Base-by-base conservation (phyloP, 2,329 filamentous ascomycete species). In the Neoascochyta sp. region DNA sequence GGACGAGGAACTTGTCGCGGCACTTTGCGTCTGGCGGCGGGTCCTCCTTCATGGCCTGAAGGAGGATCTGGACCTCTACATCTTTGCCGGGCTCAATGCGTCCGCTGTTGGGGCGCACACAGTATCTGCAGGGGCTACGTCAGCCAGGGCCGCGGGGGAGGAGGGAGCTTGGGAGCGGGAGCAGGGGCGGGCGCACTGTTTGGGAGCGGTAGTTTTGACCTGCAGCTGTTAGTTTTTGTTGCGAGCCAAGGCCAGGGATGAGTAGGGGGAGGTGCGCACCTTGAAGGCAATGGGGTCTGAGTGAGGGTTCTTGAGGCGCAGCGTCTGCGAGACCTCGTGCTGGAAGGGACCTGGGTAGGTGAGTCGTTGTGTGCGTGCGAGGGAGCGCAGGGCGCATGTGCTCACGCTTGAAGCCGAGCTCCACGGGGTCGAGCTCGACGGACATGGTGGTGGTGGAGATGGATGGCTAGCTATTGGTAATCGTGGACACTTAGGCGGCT, bases 201-300 rank as follows among this genome's bases (percentile, higher is more conserved):
- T 96, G 18, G 92, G 92, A 27, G 92, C 92, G 43, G 92, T 98
- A 27, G 92, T 98, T 80, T 98, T 98, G 67, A 98, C 92, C 88
- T 95, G 52, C 18, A 22, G 20, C n/a, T 22, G 23, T 28, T 16
- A 35, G 33, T 19, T 13, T 4, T 22, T 14, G 7, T 4, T 27
- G 26, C 25, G 16, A 17, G 18, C 10, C 20, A 26, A 22, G 16
- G 7, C 16, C 27, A 17, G 21, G 34, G 27, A 36, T n/a, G n/a
- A 25, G 26, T 29, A 23, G 36, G 9, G 16, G 9, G 28, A 22
- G 14, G n/a, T 33, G 54, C 67, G 49, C 59, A 75, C 75, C 68
- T 82, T 82, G 68, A 82, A 82, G 16, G 78, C 78, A 34, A 82
- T 67, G 5, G 78, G 69, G 38, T 77, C 71, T 34, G 57, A 64